phyloP scores from a whole-genome alignment of 371 early-diverging fungal species.

The Blyttiomyces sp. region DNA sequence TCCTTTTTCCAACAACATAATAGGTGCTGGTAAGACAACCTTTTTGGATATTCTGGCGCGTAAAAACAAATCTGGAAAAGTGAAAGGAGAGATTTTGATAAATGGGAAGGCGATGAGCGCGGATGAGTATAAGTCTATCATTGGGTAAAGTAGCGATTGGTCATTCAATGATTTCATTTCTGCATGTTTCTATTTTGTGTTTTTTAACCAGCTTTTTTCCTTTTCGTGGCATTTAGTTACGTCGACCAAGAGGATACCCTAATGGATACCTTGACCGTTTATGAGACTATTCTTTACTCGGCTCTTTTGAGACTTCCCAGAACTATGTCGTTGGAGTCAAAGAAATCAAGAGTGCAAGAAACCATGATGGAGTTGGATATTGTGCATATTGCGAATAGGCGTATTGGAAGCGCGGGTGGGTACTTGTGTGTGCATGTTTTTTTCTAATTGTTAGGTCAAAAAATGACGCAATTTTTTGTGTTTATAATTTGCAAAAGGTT shows the following conservation, averaged over 20 bases:
- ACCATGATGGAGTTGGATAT: constrained; percentile 75
- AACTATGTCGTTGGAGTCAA: constrained; percentile 53
- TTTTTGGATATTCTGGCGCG: constrained; percentile 88
- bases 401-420: constrained; percentile 53
- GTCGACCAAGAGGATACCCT: constrained; percentile 93
- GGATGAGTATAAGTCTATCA: constrained; percentile 45
- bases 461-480: not conserved
- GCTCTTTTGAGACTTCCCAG: constrained; percentile 76
- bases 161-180: too few relatives aligned
- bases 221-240: constrained; percentile 44
- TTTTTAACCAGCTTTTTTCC: not conserved
- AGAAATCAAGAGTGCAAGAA: constrained; percentile 61
- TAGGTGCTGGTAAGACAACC: constrained; percentile 73
- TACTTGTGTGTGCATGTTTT: not conserved
- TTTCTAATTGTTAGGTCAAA: too few relatives aligned
- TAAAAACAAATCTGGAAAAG: constrained; percentile 66
- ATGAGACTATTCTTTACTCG: constrained; percentile 82
- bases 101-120: constrained; percentile 68
- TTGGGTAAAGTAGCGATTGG: constrained; percentile 27
- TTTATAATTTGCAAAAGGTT: constrained; percentile 22
- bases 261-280: constrained; percentile 85
- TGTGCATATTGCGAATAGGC: constrained; percentile 58
- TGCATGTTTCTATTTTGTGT: not conserved
- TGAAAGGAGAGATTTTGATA: constrained; percentile 83
- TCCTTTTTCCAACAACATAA: not conserved